These are phyloP conservation scores for Paracoccidioides lutzii DNA, from an alignment of 2,329 filamentous ascomycete genomes.

Conservation along the genomic window DNA sequence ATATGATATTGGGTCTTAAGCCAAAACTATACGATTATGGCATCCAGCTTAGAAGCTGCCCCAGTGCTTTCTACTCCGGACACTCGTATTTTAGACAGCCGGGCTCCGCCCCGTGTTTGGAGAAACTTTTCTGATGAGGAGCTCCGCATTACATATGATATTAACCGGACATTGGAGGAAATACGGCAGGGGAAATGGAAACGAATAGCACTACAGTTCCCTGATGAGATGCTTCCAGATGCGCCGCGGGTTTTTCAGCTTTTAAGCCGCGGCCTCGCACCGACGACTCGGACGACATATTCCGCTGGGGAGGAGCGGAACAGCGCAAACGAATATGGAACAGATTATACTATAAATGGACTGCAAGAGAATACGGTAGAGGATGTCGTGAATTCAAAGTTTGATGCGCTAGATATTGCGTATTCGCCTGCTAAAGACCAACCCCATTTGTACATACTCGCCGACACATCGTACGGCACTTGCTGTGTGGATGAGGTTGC, in stretches of 20 bases:
- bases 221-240: constrained; percentile 81
- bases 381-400: constrained; percentile 1
- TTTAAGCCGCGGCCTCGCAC: constrained; percentile 42
- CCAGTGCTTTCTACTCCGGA: constrained; percentile 53
- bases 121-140: constrained; percentile 50
- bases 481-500: constrained; percentile 97
- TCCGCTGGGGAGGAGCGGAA: constrained; percentile 9
- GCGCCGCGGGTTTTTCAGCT: constrained; percentile 64
- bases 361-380: constrained; percentile 10
- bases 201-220: constrained; percentile 84
- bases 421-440: constrained; percentile 11
- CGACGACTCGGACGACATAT: constrained; percentile 11
- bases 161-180: constrained; percentile 63
- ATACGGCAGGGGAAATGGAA: constrained; percentile 59
- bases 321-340: constrained; percentile 6
- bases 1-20: background rate
- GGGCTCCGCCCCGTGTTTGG: constrained; percentile 13
- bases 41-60: constrained; percentile 28
- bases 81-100: constrained; percentile 42
- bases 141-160: constrained; percentile 68
- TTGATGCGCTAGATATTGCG: constrained; percentile 11
- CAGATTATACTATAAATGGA: constrained; percentile 13
- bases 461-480: constrained; percentile 90
- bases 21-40: constrained; percentile 1
- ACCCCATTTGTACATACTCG: constrained; percentile 62